phyloP scores from a whole-genome alignment of 2,329 filamentous ascomycete genomes.

The Paraconiothyrium sp. region DNA sequence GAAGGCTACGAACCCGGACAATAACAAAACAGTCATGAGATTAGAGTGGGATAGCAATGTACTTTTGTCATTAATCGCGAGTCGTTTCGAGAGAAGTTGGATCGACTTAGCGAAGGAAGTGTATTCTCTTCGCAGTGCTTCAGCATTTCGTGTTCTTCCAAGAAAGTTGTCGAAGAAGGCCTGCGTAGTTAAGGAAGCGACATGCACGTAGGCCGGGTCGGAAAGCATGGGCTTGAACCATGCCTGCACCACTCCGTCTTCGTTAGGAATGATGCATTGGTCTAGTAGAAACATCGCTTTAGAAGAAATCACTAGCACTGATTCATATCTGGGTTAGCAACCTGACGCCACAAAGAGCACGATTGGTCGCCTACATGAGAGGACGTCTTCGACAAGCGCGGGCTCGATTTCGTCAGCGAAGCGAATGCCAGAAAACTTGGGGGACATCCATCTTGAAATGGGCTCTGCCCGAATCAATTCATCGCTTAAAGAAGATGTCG shows the following conservation, averaged over 20 bases:
- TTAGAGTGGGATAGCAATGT: conserved; percentile 1
- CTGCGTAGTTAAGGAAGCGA: neutral
- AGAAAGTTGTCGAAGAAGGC: neutral
- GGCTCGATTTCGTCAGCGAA: conserved; percentile 3
- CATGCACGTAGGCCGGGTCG: conserved; percentile 5
- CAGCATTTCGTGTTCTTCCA: neutral
- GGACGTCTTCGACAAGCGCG: neutral
- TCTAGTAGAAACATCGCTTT: conserved; percentile 6
- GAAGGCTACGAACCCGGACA: conserved; percentile 4
- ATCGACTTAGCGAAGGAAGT: conserved; percentile 4
- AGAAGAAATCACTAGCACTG: conserved; percentile 1
- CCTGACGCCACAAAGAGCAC: neutral
- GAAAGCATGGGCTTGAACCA: neutral
- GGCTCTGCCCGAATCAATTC: too few relatives aligned
- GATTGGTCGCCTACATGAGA: neutral
- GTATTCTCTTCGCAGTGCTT: neutral
- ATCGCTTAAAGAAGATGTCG: neutral
- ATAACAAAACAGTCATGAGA: conserved; percentile 3
- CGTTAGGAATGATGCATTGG: conserved; percentile 6
- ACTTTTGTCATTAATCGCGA: neutral
- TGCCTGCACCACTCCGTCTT: neutral
- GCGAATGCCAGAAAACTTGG: conserved; percentile 5
- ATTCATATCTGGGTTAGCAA: neutral
- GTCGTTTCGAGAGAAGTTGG: neutral
- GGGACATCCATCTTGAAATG: neutral